Base-by-base conservation (phyloP, 495 filamentous ascomycete genomes). In the Penicillium samsonianum region DNA sequence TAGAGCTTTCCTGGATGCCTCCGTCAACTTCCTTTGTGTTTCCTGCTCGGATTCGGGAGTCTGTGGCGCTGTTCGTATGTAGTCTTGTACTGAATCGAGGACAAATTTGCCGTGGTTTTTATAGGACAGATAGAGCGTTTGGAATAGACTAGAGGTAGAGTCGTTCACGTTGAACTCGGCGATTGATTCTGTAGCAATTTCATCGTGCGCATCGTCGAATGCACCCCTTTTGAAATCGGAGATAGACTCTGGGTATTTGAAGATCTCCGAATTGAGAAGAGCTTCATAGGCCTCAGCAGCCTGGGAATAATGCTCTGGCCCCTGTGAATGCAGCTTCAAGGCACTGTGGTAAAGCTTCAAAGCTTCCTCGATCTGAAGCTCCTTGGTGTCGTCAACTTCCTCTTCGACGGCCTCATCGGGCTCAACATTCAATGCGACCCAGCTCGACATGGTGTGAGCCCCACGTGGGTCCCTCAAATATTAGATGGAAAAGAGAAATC, bases 311-410 rank as follows among this genome's bases (percentile, higher is more conserved):
- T 82, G 89, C 3, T 71, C 71, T 5, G 90, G 87, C 4, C 94
- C 91, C 73, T 94, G 90, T 5, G 92, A 87, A 65, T 99, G 95
- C 58, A 92, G 84, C 69, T 93, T 96, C 26, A 99, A 76, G 22
- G 94, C 94, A 53, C 80, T 87, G 68, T 97, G 91, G 70, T 98
- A 99, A 26, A 93, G 84, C 75, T 97, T 98, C 58, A 99, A 76
- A 26, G 94, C 91, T 72, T 99, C 94, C 69, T 99, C 94, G 67
- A 98, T 93, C 80, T 93, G 92, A 50, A 99, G 85, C 68, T 98
- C 92, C 74, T 90, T 92, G 43, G 92, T 97, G 58, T 93, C 90
- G 64, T 99, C 94, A 65, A 96, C 75, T 72, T 97, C 94, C 64
- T 94, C 90, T 60, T 96, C 91, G 60, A 87, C 79, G 50, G 88